Conservation (phyloP, 371 early-diverging fungal genomes). For the Mortierella sp. region DNA sequence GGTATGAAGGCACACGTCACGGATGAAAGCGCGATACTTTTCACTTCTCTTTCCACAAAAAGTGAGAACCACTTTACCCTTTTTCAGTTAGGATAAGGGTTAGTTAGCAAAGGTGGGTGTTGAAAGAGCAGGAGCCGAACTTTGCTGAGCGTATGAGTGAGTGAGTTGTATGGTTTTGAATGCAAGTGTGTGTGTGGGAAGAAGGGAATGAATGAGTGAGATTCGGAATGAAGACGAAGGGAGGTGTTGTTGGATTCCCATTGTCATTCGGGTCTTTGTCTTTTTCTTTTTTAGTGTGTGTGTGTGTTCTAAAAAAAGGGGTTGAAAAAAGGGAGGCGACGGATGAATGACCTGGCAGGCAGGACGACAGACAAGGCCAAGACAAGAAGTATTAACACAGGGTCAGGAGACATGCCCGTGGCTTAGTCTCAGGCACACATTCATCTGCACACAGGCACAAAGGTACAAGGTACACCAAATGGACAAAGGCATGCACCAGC, state of each 20-base stretch:
- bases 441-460: not conserved
- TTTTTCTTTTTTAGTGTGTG: not conserved
- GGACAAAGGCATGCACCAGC: not conserved
- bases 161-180: not conserved
- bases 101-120: not conserved
- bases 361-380: not conserved
- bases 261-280: not conserved
- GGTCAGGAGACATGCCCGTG: constrained; percentile 8
- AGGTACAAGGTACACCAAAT: not conserved
- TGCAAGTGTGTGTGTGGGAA: not conserved
- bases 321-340: constrained; percentile 2
- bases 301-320: constrained; percentile 8
- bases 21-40: not conserved
- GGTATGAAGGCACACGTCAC: not conserved
- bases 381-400: not conserved
- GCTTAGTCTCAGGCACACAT: not conserved
- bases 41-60: no score
- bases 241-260: not conserved
- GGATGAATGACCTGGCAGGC: constrained; percentile 1
- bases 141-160: not conserved
- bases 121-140: not conserved
- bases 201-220: not conserved
- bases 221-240: not conserved
- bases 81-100: not conserved
- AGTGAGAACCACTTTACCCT: not conserved